Base-by-base conservation (phyloP, 345 rosid species). In the Salix dunnii region DNA sequence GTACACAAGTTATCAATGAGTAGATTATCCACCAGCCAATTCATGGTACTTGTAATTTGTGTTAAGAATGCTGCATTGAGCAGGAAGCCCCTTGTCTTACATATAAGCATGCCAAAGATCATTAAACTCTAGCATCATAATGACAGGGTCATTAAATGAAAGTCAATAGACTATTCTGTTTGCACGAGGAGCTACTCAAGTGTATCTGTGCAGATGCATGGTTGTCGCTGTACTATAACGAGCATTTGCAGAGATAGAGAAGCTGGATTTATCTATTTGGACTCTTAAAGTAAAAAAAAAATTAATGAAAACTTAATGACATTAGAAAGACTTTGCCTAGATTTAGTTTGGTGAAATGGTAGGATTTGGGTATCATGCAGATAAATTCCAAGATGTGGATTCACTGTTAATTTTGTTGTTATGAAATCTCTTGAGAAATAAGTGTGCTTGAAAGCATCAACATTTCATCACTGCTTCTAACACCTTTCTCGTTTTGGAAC, bases 401-500 rank as follows among this genome's bases (percentile, higher is more conserved):
- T 49, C 23, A 13, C 28, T 23, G 28, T 11, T 27, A 17, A 28
- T n/a, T 25, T 35, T 7, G 31, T 42, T 3, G 7, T 27, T 71
- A 17, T 33, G n/a, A 12, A 31, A 31, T 71, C 13, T 70, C 40
- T 23, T 7, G 23, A 51, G 53, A 51, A 11, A 71, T 28, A 36
- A 23, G 23, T 28, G 13, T 43, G 35, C 25, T 6, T 28, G 13
- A 53, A 43, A 43, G 18, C 30, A 43, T 23, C 17, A 62, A n/a
- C 33, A 20, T 28, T 53, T 53, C 20, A 53, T 72, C 7, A 16
- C 73, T 71, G 17, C 21, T 64, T 18, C n/a, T 75, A 61, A 63
- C 40, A 67, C 48, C 21, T 36, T 53, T 67, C 74, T 43, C 35
- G 36, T 73, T 72, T 28, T n/a, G 76, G 70, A 62, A 77, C 88